Percentiles rank a stretch among this genome's conserved stretches.
These are phyloP conservation scores for Odonthalia washingtoniensis DNA, from an alignment of 31 red algal genomes.

Conservation along the genomic window DNA sequence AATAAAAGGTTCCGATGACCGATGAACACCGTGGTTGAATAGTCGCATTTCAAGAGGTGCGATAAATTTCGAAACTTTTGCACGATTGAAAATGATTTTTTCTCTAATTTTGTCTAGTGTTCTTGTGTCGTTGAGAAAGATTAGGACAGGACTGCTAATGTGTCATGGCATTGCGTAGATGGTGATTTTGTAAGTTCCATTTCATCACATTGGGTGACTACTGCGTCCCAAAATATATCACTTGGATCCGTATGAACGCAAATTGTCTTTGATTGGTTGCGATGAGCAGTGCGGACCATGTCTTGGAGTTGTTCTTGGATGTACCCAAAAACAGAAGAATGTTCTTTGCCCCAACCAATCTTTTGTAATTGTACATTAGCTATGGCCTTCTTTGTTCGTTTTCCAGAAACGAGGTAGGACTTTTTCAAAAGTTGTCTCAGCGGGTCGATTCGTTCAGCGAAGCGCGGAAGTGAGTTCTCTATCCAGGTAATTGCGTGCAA, in stretches of 20 bases:
- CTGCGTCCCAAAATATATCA: background rate
- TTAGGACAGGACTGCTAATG: conserved; percentile 11
- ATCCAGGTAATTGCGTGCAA: background rate
- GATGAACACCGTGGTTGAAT: background rate
- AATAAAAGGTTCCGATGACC: conserved; percentile 37
- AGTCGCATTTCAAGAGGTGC: conserved; percentile 1
- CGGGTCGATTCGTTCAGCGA: background rate
- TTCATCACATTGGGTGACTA: background rate
- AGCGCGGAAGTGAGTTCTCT: background rate
- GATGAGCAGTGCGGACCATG: background rate
- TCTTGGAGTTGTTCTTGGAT: background rate
- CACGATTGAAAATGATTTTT: conserved; percentile 21
- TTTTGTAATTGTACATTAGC: background rate
- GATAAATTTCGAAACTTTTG: background rate
- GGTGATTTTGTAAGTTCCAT: background rate
- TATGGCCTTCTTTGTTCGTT: background rate
- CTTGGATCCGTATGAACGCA: background rate
- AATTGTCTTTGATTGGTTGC: background rate
- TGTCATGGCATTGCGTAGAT: background rate
- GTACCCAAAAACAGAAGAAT: background rate
- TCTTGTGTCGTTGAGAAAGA: conserved; percentile 9
- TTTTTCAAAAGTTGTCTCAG: background rate
- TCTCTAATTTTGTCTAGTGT: conserved; percentile 34
- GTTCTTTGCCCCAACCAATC: background rate
- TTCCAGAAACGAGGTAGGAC: background rate